Percentiles rank a stretch among this genome's conserved stretches.
These are phyloP conservation scores for Cordyceps tenuipes DNA, from an alignment of 2,329 filamentous ascomycete genomes.

Conservation along the genomic window DNA sequence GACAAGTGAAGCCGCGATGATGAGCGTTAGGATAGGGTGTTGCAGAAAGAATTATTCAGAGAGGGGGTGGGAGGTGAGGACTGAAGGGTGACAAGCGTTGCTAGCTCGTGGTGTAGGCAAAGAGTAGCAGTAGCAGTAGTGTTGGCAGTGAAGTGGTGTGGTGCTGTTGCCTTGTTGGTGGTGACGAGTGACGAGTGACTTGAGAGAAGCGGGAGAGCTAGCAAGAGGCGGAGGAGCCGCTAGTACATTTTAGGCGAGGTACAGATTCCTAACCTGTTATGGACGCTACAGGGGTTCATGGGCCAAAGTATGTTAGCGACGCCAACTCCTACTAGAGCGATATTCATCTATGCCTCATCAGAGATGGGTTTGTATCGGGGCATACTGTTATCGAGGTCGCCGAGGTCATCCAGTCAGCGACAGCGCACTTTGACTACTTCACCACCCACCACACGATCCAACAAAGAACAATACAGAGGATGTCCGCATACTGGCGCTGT, in stretches of 20 bases:
- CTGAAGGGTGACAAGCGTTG: background rate
- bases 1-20: background rate
- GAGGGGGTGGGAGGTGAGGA: background rate
- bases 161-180: background rate
- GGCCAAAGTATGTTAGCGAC: too few relatives aligned
- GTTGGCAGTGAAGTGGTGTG: background rate
- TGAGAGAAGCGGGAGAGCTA: background rate
- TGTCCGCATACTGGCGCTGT: background rate
- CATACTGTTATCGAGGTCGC: background rate
- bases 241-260: background rate
- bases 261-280: background rate
- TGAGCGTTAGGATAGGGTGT: background rate
- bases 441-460: background rate
- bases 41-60: background rate
- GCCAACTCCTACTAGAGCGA: too few relatives aligned
- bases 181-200: background rate
- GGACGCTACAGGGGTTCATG: background rate
- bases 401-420: background rate
- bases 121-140: background rate
- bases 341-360: too few relatives aligned
- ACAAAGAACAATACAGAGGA: background rate
- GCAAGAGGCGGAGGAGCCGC: background rate
- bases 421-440: background rate
- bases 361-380: background rate
- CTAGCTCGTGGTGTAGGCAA: background rate